These are phyloP conservation scores for Verticillium klebahnii DNA, from an alignment of 2,329 filamentous ascomycete species.

Conservation along the genomic window DNA sequence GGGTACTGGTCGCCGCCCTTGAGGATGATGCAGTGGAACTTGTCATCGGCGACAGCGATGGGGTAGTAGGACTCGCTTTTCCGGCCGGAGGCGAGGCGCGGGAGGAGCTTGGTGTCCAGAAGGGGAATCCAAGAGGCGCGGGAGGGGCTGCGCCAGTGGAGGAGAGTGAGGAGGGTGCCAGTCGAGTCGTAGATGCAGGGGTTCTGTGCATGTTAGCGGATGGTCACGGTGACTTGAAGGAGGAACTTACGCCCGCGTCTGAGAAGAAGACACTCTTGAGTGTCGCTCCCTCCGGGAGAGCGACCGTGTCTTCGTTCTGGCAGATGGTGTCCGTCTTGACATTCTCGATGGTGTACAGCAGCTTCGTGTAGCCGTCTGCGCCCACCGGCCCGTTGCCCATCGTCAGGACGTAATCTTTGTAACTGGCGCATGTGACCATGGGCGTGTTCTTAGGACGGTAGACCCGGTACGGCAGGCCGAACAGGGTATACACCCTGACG, in stretches of 20 bases:
- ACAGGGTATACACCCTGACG: constrained; percentile 87
- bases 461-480: constrained; percentile 82
- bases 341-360: constrained; percentile 92
- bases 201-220: constrained; percentile 49
- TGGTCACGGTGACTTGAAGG: background rate
- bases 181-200: constrained; percentile 95
- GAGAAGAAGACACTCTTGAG: constrained; percentile 88
- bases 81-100: constrained; percentile 75
- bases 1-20: constrained; percentile 92
- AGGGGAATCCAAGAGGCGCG: constrained; percentile 90
- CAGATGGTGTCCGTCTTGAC: constrained; percentile 90
- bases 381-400: constrained; percentile 87
- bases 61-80: constrained; percentile 94
- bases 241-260: constrained; percentile 69
- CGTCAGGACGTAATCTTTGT: constrained; percentile 93
- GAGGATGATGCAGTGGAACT: constrained; percentile 98
- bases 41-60: constrained; percentile 83
- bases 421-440: constrained; percentile 88
- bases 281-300: constrained; percentile 68
- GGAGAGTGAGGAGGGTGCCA: constrained; percentile 78
- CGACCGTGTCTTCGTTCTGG: constrained; percentile 89
- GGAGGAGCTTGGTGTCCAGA: constrained; percentile 79
- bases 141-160: constrained; percentile 84
- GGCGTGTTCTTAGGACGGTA: constrained; percentile 89
- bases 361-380: constrained; percentile 69